phyloP scores from a whole-genome alignment of 768 basidiomycete genomes.

The Tricholoma sp. region DNA sequence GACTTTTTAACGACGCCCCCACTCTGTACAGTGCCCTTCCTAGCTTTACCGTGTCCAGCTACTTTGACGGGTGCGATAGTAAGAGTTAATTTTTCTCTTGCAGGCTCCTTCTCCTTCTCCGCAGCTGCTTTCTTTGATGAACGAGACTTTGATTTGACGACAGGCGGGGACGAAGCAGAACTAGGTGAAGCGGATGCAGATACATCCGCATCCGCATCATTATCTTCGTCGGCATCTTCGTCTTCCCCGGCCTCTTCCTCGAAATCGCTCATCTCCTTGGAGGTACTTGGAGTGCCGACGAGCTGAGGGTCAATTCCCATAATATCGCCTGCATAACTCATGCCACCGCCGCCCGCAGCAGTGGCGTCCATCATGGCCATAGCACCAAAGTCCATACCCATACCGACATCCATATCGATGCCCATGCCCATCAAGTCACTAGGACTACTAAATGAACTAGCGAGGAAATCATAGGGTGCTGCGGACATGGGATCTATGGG shows the following conservation, averaged over 20 bases:
- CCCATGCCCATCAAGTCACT: constrained; percentile 19
- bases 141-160: constrained; percentile 8
- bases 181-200: constrained; percentile 9
- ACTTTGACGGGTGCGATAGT: constrained; percentile 50
- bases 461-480: constrained; percentile 35
- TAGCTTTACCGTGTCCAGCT: constrained; percentile 54
- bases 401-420: constrained; percentile 21
- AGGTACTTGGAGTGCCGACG: constrained; percentile 55
- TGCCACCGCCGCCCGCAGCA: constrained; percentile 10
- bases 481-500: constrained; percentile 18
- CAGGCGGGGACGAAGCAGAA: constrained; percentile 13
- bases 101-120: constrained; percentile 6
- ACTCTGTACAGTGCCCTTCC: constrained; percentile 65
- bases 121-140: neutral
- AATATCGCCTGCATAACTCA: constrained; percentile 7
- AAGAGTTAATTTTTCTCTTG: constrained; percentile 32
- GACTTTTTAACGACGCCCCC: constrained; percentile 69
- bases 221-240: constrained; percentile 10
- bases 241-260: constrained; percentile 27
- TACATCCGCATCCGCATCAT: constrained; percentile 12
- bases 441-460: constrained; percentile 25
- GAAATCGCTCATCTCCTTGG: constrained; percentile 29
- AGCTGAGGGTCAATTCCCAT: constrained; percentile 70
- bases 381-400: constrained; percentile 7
- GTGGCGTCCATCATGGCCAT: constrained; percentile 52